phyloP scores from a whole-genome alignment of 2,329 filamentous ascomycete genomes.

The Aspergillus quadrilineatus region DNA sequence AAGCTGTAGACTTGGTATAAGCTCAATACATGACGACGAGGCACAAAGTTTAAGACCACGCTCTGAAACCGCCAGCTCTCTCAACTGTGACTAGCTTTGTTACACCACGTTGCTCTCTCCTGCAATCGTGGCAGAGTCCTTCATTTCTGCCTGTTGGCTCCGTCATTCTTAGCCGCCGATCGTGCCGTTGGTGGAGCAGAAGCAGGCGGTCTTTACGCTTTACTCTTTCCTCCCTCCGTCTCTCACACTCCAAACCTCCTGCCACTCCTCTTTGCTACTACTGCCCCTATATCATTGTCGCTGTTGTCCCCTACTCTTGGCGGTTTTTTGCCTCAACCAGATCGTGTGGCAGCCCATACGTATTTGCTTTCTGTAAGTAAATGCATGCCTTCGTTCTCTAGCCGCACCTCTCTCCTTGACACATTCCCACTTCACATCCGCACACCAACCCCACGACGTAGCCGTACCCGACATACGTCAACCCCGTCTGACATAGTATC shows the following conservation, averaged over 20 bases:
- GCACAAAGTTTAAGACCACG: background rate
- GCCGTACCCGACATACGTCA: conserved; percentile 27
- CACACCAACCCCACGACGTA: conserved; percentile 27
- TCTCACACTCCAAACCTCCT: conserved; percentile 10
- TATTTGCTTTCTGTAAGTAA: conserved; percentile 16
- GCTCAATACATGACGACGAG: conserved; percentile 6
- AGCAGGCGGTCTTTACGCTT: conserved; percentile 12
- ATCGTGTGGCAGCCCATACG: background rate
- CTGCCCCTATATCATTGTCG: conserved; percentile 2
- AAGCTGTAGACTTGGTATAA: background rate
- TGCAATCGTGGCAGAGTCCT: conserved; percentile 17
- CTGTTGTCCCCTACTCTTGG: conserved; percentile 17
- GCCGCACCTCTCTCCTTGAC: background rate
- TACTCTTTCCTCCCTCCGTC: conserved; percentile 15
- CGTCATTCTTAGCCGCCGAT: conserved; percentile 34
- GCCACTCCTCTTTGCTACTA: conserved; percentile 5
- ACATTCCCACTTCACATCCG: conserved; percentile 15
- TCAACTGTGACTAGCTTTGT: background rate
- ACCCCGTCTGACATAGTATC: conserved; percentile 31
- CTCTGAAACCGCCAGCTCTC: background rate
- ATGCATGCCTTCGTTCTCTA: background rate
- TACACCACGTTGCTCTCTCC: background rate
- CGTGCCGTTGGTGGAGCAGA: conserved; percentile 32
- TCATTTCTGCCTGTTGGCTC: conserved; percentile 20
- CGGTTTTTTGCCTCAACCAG: conserved; percentile 1